Evolutionary conservation across 495 filamentous ascomycete species (phyloP).

Genomic region (Neurospora hispaniola): DNA sequence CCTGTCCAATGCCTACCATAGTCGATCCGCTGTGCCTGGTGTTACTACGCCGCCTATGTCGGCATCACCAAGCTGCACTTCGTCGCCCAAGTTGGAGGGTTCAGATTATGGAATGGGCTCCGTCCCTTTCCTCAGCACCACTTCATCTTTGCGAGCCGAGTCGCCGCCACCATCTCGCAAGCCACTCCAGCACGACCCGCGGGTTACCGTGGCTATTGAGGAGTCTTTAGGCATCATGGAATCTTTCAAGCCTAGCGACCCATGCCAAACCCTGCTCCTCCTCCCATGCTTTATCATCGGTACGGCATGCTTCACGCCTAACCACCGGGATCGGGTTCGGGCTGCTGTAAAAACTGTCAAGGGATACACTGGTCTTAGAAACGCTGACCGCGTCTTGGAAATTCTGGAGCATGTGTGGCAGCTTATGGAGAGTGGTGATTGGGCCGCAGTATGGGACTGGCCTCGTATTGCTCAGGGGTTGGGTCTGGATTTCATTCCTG

Average conservation of each 20-base stretch:
- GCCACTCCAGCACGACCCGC: conserved; percentile 39
- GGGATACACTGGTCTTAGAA: conserved; percentile 68
- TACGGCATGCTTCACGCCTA: conserved; percentile 63
- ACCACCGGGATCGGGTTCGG: conserved; percentile 59
- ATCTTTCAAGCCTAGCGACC: conserved; percentile 47
- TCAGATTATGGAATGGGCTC: neutral
- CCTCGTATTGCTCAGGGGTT: conserved; percentile 65
- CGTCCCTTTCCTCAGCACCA: neutral
- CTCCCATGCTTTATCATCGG: conserved; percentile 85
- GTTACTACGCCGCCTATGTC: conserved; percentile 31
- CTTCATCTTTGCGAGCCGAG: conserved; percentile 9
- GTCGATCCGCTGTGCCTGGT: conserved; percentile 9
- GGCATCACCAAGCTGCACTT: conserved; percentile 30
- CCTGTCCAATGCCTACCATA: conserved; percentile 4
- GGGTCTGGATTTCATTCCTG: conserved; percentile 69
- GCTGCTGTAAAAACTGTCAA: conserved; percentile 59
- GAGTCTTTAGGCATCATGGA: conserved; percentile 57
- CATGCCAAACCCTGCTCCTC: conserved; percentile 66
- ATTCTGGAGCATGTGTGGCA: conserved; percentile 77
- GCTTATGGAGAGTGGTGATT: conserved; percentile 65
- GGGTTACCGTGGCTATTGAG: conserved; percentile 66
- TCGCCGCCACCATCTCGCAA: conserved; percentile 43
- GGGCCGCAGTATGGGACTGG: conserved; percentile 80
- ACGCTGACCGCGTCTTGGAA: conserved; percentile 63
- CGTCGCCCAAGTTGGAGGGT: conserved; percentile 20